Base-by-base conservation (phyloP, 768 basidiomycete species). In the Candolleomyces eurysporus region DNA sequence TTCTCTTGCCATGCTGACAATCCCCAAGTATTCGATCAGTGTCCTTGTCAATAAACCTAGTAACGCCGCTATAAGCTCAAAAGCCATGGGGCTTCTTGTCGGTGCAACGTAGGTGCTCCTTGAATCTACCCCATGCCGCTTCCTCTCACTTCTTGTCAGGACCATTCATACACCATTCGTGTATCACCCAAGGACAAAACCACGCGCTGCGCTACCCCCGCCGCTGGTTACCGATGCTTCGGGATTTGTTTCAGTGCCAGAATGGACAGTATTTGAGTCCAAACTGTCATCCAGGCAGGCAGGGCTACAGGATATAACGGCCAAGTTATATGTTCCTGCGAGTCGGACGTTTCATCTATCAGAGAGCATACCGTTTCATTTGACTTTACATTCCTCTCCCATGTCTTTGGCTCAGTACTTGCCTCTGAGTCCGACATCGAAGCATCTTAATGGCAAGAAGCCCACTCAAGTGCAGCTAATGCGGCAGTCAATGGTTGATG, bases 401-500 rank as follows among this genome's bases (percentile, higher is more conserved):
- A 70, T 77, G 32, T 83, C 88, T 13, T 75, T 92, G 14, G 82
- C 84, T 2, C 76, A 82, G 5, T 89, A 89, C 67, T 69, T 87
- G 50, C 86, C 88, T 10, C 78, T 80, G 39, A 80, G 81, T 39
- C 90, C 89, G 0, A 78, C 77, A 10, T 53, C 72, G 62, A 59
- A 76, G 66, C 62, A 73, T 64, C 60, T 73, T 57, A 64, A 59
- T 7, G 54, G 63, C 9, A 75, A 72, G 48, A 76, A 71, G 58
- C 67, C 73, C 19, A 89, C 86, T 5, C 82, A 79, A 7, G 73
- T 91, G 26, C 82, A 87, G 64, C 66, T 91, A 21, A 77, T 90
- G 72, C 79, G 90, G 58, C 90, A 91, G 69, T 81, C 83, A 4
- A 81, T 79, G 7, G 87, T 90, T 9, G 89, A 91, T 68, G 86